Evolutionary conservation across 495 filamentous ascomycete species (phyloP).

Genomic region (Penicillium arizonense): DNA sequence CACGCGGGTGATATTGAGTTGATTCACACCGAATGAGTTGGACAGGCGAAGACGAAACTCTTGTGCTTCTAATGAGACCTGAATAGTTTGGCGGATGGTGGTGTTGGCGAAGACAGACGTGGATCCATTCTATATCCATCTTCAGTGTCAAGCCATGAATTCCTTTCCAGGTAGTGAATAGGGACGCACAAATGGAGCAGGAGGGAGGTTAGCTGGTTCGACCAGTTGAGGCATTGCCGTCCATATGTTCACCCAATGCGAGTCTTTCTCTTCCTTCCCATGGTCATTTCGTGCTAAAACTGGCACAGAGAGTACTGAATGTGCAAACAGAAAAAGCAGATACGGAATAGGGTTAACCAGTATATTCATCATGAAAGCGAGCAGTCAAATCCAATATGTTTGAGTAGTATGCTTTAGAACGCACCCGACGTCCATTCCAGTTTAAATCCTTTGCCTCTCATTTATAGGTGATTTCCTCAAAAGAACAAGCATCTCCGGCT

Average conservation of each 20-base stretch:
- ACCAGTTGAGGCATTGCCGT: conserved; percentile 65
- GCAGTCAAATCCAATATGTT: too few relatives aligned
- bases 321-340: neutral
- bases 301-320: neutral
- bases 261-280: neutral
- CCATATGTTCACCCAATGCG: conserved; percentile 68
- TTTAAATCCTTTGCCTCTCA: too few relatives aligned
- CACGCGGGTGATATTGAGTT: conserved; percentile 59
- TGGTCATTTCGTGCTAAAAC: neutral
- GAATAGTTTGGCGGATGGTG: conserved; percentile 67
- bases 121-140: neutral
- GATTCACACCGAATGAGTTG: conserved; percentile 63
- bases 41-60: conserved; percentile 62
- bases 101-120: conserved; percentile 47
- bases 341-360: neutral
- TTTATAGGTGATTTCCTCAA: too few relatives aligned
- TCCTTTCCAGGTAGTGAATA: neutral
- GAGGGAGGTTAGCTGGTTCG: conserved; percentile 61
- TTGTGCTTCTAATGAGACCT: conserved; percentile 51
- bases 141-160: neutral
- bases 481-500: neutral
- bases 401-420: too few relatives aligned
- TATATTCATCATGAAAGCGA: too few relatives aligned
- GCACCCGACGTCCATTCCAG: too few relatives aligned
- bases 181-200: conserved; percentile 54